Evolutionary conservation across 2,329 filamentous ascomycete genomes (phyloP).

Genomic region (Trichoderma sp.): DNA sequence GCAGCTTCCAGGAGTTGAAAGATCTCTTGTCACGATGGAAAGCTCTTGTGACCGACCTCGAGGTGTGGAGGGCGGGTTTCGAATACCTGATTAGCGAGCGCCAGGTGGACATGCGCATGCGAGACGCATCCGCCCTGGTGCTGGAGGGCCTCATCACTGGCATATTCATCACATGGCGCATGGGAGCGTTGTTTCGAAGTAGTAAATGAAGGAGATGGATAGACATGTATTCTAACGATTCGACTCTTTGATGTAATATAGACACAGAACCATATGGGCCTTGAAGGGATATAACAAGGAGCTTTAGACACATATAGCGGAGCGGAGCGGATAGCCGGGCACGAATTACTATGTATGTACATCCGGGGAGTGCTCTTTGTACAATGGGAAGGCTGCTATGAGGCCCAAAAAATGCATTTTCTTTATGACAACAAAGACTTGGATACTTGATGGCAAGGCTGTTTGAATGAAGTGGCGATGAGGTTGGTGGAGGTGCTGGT

Average conservation of each 20-base stretch:
- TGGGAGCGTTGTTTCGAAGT: slow-evolving; percentile 49
- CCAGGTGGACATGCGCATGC: slow-evolving; percentile 60
- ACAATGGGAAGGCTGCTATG: background rate
- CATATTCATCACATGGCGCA: slow-evolving; percentile 55
- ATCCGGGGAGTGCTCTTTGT: background rate
- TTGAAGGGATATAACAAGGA: slow-evolving; percentile 17
- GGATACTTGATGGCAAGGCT: background rate
- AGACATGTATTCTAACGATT: slow-evolving; percentile 20
- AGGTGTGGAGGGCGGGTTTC: slow-evolving; percentile 47
- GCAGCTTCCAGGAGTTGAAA: slow-evolving; percentile 35
- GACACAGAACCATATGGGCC: slow-evolving; percentile 17
- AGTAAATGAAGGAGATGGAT: slow-evolving; percentile 31
- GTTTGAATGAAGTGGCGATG: background rate
- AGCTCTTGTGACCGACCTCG: slow-evolving; percentile 41
- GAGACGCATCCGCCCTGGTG: slow-evolving; percentile 67
- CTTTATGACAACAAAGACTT: background rate
- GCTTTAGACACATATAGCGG: slow-evolving; percentile 10
- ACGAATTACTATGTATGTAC: background rate
- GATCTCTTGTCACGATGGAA: slow-evolving; percentile 41
- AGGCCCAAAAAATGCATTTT: background rate
- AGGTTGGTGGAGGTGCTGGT: background rate
- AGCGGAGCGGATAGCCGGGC: background rate
- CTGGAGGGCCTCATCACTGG: slow-evolving; percentile 66
- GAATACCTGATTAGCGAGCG: slow-evolving; percentile 65
- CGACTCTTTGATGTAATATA: slow-evolving; percentile 20